phyloP scores from a whole-genome alignment of 257 asterid genomes.

The Petunia axillaris region DNA sequence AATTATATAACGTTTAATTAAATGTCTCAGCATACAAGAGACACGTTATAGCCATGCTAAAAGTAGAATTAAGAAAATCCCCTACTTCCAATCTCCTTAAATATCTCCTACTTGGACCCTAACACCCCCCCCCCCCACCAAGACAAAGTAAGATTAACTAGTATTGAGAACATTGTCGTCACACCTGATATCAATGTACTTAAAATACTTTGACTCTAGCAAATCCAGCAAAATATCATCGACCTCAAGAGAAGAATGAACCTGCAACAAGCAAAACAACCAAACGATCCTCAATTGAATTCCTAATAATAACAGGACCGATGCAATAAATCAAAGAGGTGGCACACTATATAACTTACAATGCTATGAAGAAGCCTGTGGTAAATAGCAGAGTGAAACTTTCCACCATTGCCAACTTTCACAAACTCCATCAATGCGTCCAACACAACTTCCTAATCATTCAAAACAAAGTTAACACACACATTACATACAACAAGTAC shows the following conservation, averaged over 20 bases:
- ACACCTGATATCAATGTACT: constrained; percentile 81
- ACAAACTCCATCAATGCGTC: constrained; percentile 89
- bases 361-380: constrained; percentile 66
- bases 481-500: background rate
- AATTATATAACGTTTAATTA: background rate
- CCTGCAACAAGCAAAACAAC: constrained; percentile 41
- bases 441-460: constrained; percentile 69
- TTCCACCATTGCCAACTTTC: constrained; percentile 79
- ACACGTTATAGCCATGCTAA: background rate
- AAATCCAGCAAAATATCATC: constrained; percentile 62
- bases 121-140: background rate
- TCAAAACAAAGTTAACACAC: background rate
- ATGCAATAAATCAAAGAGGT: constrained; percentile 7
- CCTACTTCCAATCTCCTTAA: background rate
- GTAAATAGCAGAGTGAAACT: constrained; percentile 74
- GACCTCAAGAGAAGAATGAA: constrained; percentile 49
- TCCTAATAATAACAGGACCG: background rate
- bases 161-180: constrained; percentile 24
- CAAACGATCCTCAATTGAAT: background rate
- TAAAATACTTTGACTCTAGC: constrained; percentile 71
- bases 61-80: background rate
- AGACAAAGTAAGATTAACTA: no score
- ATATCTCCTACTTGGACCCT: background rate
- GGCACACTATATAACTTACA: constrained; percentile 42
- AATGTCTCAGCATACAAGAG: background rate